Evolutionary conservation across 768 basidiomycete genomes (phyloP).

Genomic region (Naematelia encephala): DNA sequence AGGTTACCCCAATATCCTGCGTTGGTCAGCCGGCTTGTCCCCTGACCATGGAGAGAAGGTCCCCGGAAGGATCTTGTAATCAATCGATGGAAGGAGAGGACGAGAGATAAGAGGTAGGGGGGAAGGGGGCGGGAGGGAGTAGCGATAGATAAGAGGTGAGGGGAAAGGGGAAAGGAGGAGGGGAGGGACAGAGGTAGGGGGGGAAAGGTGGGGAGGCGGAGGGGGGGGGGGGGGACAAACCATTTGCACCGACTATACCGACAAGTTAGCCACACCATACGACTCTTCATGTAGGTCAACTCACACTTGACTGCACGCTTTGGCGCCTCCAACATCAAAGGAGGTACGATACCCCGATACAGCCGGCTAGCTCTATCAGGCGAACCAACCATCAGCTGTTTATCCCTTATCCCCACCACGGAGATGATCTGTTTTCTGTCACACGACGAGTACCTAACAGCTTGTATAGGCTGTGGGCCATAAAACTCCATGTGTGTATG

Average conservation of each 20-base stretch:
- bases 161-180: neutral
- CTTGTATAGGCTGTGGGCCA: conserved; percentile 28
- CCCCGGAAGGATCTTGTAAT: neutral
- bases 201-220: no score
- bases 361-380: conserved; percentile 53
- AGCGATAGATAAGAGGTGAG: neutral
- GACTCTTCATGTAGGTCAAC: conserved; percentile 9
- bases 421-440: no score
- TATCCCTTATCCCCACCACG: no score
- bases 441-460: neutral
- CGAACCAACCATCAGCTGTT: no score
- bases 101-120: neutral
- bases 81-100: neutral
- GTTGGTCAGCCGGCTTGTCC: conserved; percentile 54
- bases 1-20: conserved; percentile 91
- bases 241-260: conserved; percentile 39
- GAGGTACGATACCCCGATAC: conserved; percentile 95
- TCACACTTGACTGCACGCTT: conserved; percentile 87
- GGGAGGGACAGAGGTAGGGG: no score
- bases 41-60: conserved; percentile 37
- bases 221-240: conserved; percentile 3
- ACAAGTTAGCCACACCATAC: neutral
- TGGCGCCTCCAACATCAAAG: conserved; percentile 90
- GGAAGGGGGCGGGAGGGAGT: neutral
- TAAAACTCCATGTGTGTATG: neutral